These are phyloP conservation scores for Daldinia caldariorum DNA, from an alignment of 495 filamentous ascomycete species.

Conservation along the genomic window DNA sequence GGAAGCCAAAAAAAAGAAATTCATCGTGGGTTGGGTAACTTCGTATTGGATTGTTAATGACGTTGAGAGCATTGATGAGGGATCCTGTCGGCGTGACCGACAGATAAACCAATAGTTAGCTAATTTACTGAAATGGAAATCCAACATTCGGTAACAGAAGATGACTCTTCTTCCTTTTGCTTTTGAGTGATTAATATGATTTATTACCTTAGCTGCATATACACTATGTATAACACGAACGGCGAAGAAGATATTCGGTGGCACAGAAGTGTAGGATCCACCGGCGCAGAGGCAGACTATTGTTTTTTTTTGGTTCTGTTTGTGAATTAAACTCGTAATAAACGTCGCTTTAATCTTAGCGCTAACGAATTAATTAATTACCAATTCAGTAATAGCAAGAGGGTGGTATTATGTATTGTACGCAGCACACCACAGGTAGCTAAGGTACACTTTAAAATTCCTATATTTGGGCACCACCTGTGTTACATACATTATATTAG, in stretches of 20 bases:
- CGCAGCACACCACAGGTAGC: too few relatives aligned
- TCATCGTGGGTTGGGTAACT: slow-evolving; percentile 10
- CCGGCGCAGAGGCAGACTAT: background rate
- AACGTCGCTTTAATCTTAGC: background rate
- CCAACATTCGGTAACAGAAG: slow-evolving; percentile 30
- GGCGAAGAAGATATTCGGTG: slow-evolving; percentile 14
- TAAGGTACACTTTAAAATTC: background rate
- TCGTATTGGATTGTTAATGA: slow-evolving; percentile 5
- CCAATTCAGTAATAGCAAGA: too few relatives aligned
- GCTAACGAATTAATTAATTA: background rate
- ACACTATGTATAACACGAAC: background rate
- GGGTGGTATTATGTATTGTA: too few relatives aligned
- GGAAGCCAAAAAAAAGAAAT: slow-evolving; percentile 4
- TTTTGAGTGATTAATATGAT: slow-evolving; percentile 7
- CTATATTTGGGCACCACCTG: slow-evolving; percentile 19
- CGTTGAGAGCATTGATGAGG: slow-evolving; percentile 10
- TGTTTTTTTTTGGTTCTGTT: background rate
- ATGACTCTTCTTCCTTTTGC: background rate
- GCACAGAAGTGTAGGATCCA: slow-evolving; percentile 19
- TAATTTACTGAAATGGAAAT: slow-evolving; percentile 35
- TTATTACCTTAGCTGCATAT: too few relatives aligned
- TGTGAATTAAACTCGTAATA: slow-evolving; percentile 4
- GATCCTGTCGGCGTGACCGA: slow-evolving; percentile 3
- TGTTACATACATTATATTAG: too few relatives aligned
- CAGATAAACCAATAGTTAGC: slow-evolving; percentile 26